These are phyloP conservation scores for Mycena pura DNA, from an alignment of 768 basidiomycete species.

Conservation along the genomic window DNA sequence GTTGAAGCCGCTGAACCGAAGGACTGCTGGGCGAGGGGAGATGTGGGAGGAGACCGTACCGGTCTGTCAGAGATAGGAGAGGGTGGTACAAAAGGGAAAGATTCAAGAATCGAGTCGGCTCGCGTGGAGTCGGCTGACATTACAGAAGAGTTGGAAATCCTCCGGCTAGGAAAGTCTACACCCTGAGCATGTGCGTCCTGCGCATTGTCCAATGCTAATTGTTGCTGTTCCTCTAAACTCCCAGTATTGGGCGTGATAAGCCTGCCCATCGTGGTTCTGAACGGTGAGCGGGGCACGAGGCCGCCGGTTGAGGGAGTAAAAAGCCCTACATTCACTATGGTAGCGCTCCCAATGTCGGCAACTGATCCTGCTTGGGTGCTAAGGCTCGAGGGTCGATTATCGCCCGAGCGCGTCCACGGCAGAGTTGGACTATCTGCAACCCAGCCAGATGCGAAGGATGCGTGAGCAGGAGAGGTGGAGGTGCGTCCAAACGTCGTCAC, in stretches of 20 bases:
- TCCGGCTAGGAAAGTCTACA: slow-evolving; percentile 48
- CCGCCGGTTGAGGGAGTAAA: slow-evolving; percentile 39
- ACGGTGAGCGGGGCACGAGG: slow-evolving; percentile 50
- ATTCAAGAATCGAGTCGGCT: slow-evolving; percentile 86
- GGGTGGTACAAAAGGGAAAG: slow-evolving; percentile 89
- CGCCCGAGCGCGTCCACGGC: slow-evolving; percentile 49
- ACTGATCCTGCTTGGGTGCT: slow-evolving; percentile 67
- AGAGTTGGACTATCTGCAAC: slow-evolving; percentile 44
- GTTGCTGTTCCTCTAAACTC: slow-evolving; percentile 71
- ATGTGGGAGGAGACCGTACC: slow-evolving; percentile 74
- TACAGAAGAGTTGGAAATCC: slow-evolving; percentile 71
- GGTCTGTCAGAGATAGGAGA: slow-evolving; percentile 88
- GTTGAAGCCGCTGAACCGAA: slow-evolving; percentile 34
- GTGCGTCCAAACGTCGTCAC: slow-evolving; percentile 47
- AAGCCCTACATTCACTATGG: slow-evolving; percentile 70
- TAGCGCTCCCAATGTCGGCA: slow-evolving; percentile 67
- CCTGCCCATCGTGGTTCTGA: slow-evolving; percentile 69
- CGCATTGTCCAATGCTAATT: slow-evolving; percentile 63
- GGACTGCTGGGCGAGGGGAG: slow-evolving; percentile 68
- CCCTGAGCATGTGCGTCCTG: slow-evolving; percentile 66
- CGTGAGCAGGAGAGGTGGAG: slow-evolving; percentile 32
- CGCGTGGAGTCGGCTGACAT: slow-evolving; percentile 72
- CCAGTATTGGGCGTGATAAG: slow-evolving; percentile 57
- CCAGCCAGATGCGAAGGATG: slow-evolving; percentile 44
- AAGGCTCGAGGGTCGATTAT: slow-evolving; percentile 66